Percentiles rank a stretch among this genome's conserved stretches.
Conservation (phyloP, 805 yeast species). For the Spathaspora boniae region DNA sequence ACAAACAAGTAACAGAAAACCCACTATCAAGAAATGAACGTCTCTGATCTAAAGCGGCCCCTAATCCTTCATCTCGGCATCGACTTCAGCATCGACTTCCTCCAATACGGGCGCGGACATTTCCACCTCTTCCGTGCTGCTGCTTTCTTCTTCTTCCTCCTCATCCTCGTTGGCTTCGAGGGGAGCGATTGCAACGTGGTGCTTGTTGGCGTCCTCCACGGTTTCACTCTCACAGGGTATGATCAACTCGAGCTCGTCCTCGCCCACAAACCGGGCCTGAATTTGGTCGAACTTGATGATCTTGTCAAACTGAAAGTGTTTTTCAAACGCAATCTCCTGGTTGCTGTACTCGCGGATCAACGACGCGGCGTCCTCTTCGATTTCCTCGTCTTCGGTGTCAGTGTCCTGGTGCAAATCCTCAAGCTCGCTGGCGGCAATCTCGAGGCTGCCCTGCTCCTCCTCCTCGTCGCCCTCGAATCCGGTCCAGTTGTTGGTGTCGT, state of each 20-base stretch:
- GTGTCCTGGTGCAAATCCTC: conserved; percentile 8
- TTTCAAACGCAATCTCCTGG: conserved; percentile 40
- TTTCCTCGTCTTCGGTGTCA: conserved; percentile 31
- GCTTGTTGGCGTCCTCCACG: conserved; percentile 11
- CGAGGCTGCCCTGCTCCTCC: conserved; percentile 12
- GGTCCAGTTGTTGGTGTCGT: conserved; percentile 11
- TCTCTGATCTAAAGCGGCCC: neutral
- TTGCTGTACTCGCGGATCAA: conserved; percentile 36
- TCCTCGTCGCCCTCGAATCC: conserved; percentile 12
- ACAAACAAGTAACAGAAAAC: neutral
- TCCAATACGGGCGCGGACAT: conserved; percentile 9
- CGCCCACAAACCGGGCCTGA: conserved; percentile 33
- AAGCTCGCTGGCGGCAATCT: conserved; percentile 10
- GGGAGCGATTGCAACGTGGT: conserved; percentile 10
- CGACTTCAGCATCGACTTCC: conserved; percentile 11
- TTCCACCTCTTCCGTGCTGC: conserved; percentile 15
- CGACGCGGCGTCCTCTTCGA: conserved; percentile 36
- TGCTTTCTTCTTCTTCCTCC: conserved; percentile 13
- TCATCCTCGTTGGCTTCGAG: too few relatives aligned
- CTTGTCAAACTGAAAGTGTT: conserved; percentile 41
- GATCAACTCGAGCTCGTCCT: conserved; percentile 40
- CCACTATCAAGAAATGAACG: neutral
- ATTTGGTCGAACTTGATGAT: conserved; percentile 34
- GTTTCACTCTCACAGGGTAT: conserved; percentile 34
- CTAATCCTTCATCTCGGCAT: conserved; percentile 13